phyloP scores from a whole-genome alignment of 1,139 yeast species.

The Zygosaccharomyces pseudobailii region DNA sequence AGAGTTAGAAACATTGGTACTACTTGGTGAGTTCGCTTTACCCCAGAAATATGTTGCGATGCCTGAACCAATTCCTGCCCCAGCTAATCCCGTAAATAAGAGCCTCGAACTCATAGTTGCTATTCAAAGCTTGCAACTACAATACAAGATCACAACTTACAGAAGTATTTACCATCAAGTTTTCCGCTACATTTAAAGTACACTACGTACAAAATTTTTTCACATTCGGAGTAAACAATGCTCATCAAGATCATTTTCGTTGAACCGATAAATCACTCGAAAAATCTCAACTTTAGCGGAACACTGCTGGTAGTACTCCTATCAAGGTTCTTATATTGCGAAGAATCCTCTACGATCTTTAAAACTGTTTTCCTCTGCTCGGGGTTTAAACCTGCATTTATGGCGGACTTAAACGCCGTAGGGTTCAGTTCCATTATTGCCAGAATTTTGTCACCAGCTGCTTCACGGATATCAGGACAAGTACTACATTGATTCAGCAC shows the following conservation, averaged over 20 bases:
- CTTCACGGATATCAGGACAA: slow-evolving; percentile 34
- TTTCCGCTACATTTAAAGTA: background rate
- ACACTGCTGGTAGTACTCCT: background rate
- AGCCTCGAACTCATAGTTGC: slow-evolving; percentile 12
- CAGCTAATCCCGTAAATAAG: slow-evolving; percentile 12
- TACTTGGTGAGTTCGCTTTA: slow-evolving; percentile 7
- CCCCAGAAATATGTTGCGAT: slow-evolving; percentile 16
- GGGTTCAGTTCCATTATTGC: slow-evolving; percentile 49
- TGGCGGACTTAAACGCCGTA: slow-evolving; percentile 49
- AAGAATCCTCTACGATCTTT: slow-evolving; percentile 34
- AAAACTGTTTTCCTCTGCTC: slow-evolving; percentile 42
- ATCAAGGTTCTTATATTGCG: background rate
- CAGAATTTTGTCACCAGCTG: slow-evolving; percentile 49
- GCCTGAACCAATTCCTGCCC: slow-evolving; percentile 20
- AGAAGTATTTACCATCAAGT: background rate
- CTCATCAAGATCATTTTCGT: background rate
- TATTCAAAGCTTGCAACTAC: background rate
- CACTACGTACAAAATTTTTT: background rate
- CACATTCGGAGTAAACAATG: background rate
- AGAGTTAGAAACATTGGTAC: slow-evolving; percentile 4
- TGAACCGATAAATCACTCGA: background rate
- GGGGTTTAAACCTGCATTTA: slow-evolving; percentile 38
- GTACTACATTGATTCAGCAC: slow-evolving; percentile 11
- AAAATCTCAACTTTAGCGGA: slow-evolving; percentile 7
- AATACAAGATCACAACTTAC: background rate